phyloP scores from a whole-genome alignment of 1,284 basidiomycete species.

The Fomitiporia mediterranea region DNA sequence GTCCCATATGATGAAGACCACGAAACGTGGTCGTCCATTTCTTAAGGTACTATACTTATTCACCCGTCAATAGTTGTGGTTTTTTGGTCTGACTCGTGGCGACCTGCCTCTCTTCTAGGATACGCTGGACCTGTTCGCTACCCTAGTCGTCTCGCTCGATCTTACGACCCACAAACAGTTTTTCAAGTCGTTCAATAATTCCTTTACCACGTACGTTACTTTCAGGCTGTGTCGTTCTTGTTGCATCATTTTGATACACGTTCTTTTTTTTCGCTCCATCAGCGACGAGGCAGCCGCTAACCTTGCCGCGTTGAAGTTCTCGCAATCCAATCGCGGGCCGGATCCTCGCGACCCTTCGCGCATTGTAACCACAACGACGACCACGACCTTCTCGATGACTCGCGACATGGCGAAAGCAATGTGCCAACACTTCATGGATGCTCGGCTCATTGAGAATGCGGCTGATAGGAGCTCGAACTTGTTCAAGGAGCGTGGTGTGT shows the following conservation, averaged over 20 bases:
- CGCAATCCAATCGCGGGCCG: slow-evolving; percentile 96
- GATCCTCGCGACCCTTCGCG: slow-evolving; percentile 96
- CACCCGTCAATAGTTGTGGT: slow-evolving; percentile 2
- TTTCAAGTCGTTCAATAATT: slow-evolving; percentile 92
- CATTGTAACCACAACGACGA: slow-evolving; percentile 98
- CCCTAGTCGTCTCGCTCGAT: slow-evolving; percentile 90
- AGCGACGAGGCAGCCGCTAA: slow-evolving; percentile 96
- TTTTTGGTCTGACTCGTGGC: slow-evolving; percentile 21
- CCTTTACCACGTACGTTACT: slow-evolving; percentile 91
- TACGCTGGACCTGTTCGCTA: slow-evolving; percentile 96
- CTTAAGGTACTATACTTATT: slow-evolving; percentile 60
- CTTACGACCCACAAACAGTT: slow-evolving; percentile 90
- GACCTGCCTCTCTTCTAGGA: slow-evolving; percentile 52
- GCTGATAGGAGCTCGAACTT: slow-evolving; percentile 81
- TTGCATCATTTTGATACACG: slow-evolving; percentile 22
- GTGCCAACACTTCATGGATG: slow-evolving; percentile 99
- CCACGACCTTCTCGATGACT: slow-evolving; percentile 99
- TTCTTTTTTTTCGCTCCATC: slow-evolving; percentile 2
- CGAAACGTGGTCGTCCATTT: slow-evolving; percentile 90
- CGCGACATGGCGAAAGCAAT: slow-evolving; percentile 99
- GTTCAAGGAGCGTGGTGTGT: slow-evolving; percentile 98
- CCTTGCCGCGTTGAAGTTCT: slow-evolving; percentile 94
- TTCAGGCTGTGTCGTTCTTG: too few relatives aligned
- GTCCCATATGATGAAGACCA: slow-evolving; percentile 96
- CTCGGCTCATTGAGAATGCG: slow-evolving; percentile 94